Evolutionary conservation across 768 basidiomycete genomes (phyloP).

Genomic region (Leccinum variicolor): DNA sequence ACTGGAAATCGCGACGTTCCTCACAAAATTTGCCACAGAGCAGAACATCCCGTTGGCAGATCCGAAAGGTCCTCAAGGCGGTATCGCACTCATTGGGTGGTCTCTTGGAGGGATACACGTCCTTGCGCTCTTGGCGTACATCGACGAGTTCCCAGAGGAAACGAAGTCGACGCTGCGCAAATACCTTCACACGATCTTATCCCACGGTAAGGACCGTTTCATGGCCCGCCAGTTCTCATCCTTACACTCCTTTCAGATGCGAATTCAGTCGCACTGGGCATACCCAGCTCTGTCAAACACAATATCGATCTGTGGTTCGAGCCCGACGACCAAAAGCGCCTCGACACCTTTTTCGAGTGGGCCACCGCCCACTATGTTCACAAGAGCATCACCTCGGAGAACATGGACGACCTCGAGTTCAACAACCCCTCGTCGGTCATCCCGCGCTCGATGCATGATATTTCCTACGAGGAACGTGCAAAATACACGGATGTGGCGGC

Average conservation of each 20-base stretch:
- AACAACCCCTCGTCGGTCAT: not conserved
- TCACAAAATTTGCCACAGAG: constrained; percentile 12
- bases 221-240: not conserved
- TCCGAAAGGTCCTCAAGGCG: not conserved
- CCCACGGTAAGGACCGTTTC: constrained; percentile 12
- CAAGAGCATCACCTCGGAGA: constrained; percentile 14
- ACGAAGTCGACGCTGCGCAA: constrained; percentile 7
- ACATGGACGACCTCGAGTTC: constrained; percentile 18
- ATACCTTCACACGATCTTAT: constrained; percentile 19
- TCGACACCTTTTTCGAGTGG: constrained; percentile 17
- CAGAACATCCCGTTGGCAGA: constrained; percentile 15
- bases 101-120: constrained; percentile 16
- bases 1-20: constrained; percentile 18
- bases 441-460: constrained; percentile 10
- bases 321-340: constrained; percentile 7
- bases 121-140: constrained; percentile 11
- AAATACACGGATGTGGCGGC: constrained; percentile 8
- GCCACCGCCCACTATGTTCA: constrained; percentile 13
- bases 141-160: constrained; percentile 8
- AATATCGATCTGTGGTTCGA: not conserved
- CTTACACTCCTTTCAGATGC: constrained; percentile 6
- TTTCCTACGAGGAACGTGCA: constrained; percentile 11
- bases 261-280: constrained; percentile 1
- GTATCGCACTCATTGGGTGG: constrained; percentile 20
- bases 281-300: not conserved